These are phyloP conservation scores for Galerina marginata DNA, from an alignment of 768 basidiomycete genomes.

Conservation along the genomic window DNA sequence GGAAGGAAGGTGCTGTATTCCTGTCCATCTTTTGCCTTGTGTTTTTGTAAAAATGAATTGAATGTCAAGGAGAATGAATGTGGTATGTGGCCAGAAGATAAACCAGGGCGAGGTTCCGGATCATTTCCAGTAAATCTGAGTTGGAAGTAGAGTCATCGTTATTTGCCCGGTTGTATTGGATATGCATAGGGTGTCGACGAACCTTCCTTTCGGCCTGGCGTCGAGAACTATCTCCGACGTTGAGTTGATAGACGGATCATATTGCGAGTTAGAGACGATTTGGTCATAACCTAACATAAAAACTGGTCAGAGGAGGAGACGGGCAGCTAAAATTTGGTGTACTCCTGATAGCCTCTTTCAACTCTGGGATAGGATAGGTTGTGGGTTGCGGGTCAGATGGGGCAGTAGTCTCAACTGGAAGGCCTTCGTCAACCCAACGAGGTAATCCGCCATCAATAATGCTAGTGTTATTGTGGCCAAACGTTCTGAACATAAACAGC, in stretches of 20 bases:
- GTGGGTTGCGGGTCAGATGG: conserved; percentile 31
- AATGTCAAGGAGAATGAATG: conserved; percentile 87
- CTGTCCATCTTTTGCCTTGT: conserved; percentile 41
- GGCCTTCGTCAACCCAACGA: conserved; percentile 73
- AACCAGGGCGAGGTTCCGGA: conserved; percentile 87
- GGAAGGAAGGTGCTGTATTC: conserved; percentile 68
- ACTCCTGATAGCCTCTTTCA: conserved; percentile 63
- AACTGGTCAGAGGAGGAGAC: conserved; percentile 8
- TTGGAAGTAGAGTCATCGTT: background rate
- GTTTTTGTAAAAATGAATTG: conserved; percentile 64
- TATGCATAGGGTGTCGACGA: conserved; percentile 44
- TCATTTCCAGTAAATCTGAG: conserved; percentile 78
- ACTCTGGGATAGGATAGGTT: conserved; percentile 57
- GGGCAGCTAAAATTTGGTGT: conserved; percentile 19
- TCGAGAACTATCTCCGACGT: conserved; percentile 80
- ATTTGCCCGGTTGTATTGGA: background rate
- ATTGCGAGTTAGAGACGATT: conserved; percentile 71
- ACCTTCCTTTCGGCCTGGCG: conserved; percentile 86
- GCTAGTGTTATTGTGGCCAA: conserved; percentile 86
- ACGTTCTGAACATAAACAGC: conserved; percentile 92
- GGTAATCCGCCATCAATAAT: conserved; percentile 94
- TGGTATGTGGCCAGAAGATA: conserved; percentile 94
- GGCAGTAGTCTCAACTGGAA: conserved; percentile 50
- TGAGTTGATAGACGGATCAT: conserved; percentile 47
- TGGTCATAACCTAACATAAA: conserved; percentile 74